Conservation (phyloP, 805 yeast genomes). For the Saccharomycopsis vini region DNA sequence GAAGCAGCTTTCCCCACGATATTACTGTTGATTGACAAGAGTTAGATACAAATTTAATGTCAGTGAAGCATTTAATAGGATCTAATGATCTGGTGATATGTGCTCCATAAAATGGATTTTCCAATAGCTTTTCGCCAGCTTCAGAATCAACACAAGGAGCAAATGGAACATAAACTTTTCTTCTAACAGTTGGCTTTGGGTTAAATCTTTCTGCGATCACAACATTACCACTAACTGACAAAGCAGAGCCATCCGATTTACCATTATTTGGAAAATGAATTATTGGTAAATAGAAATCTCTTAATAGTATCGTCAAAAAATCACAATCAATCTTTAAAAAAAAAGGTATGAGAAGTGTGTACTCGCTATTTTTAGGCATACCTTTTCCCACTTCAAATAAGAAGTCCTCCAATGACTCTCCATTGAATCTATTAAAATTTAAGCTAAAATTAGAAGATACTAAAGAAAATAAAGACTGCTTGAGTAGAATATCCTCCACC, state of each 20-base stretch:
- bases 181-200: conserved; percentile 33
- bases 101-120: conserved; percentile 47
- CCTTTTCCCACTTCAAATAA: conserved; percentile 36
- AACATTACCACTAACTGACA: conserved; percentile 36
- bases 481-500: conserved; percentile 2
- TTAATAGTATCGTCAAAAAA: conserved; percentile 35
- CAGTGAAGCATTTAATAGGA: conserved; percentile 47
- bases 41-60: conserved; percentile 36
- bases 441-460: conserved; percentile 6
- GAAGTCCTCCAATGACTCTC: conserved; percentile 20
- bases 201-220: conserved; percentile 49
- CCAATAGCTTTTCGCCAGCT: not conserved
- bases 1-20: conserved; percentile 58
- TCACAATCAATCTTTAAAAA: conserved; percentile 37
- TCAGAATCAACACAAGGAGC: conserved; percentile 36
- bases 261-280: conserved; percentile 35
- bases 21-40: conserved; percentile 42
- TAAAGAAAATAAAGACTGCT: conserved; percentile 10
- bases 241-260: not conserved
- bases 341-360: conserved; percentile 48
- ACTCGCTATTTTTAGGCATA: conserved; percentile 43
- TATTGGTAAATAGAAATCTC: conserved; percentile 52
- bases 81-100: conserved; percentile 55
- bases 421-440: not conserved
- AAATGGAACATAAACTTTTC: conserved; percentile 47